Percentiles rank a stretch among this genome's conserved stretches.
Evolutionary conservation across 768 basidiomycete species (phyloP).

Genomic region (Fomitopsis pulvina): DNA sequence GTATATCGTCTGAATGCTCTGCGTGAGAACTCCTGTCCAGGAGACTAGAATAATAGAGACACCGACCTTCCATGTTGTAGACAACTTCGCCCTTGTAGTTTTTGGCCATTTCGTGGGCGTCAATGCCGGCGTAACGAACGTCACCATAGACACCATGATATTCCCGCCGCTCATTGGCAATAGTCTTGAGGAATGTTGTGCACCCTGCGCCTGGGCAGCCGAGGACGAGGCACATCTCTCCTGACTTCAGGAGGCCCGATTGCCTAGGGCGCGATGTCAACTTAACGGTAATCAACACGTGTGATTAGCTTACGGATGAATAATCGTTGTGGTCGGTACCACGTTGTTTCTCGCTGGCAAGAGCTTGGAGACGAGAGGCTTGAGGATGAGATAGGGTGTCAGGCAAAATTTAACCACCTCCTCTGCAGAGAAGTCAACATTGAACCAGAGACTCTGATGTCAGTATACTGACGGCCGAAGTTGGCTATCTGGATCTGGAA

Average conservation of each 20-base stretch:
- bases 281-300: background rate
- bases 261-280: constrained; percentile 31
- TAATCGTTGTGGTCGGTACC: constrained; percentile 42
- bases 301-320: constrained; percentile 42
- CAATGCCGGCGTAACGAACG: constrained; percentile 79
- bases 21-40: too few relatives aligned
- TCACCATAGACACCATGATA: constrained; percentile 61
- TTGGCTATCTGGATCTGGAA: constrained; percentile 52
- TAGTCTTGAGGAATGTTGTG: constrained; percentile 77
- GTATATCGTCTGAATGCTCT: constrained; percentile 56
- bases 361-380: constrained; percentile 33
- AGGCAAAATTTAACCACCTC: constrained; percentile 49
- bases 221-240: constrained; percentile 83
- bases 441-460: too few relatives aligned
- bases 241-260: constrained; percentile 64
- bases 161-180: constrained; percentile 68
- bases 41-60: background rate
- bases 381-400: constrained; percentile 42
- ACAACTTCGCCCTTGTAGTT: constrained; percentile 74
- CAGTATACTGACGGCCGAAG: constrained; percentile 42
- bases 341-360: constrained; percentile 28
- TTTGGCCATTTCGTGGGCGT: constrained; percentile 67
- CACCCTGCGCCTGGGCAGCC: constrained; percentile 85
- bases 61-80: constrained; percentile 66
- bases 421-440: constrained; percentile 34